Evolutionary conservation across 1,284 basidiomycete species (phyloP), one percentile per base, ranked within the genome.

Genomic region (Ustilago vetiveriae): DNA sequence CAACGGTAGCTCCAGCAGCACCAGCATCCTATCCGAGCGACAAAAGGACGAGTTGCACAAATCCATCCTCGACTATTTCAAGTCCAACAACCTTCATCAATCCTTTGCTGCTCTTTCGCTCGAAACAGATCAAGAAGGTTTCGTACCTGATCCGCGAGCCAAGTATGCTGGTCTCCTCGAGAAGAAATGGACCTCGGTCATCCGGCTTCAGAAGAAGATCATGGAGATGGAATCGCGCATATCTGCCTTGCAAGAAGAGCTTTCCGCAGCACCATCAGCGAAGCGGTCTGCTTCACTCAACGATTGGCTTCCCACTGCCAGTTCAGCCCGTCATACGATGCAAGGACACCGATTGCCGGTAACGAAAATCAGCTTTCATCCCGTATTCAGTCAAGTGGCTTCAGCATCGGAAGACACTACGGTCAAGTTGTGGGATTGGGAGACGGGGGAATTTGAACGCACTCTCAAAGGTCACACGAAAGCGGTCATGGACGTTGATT

Each of bases 161-260:
- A 90, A 90, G 78, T 91, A 89, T 79, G 88, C 88, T 2, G 92
- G 92, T 0, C 84, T 95, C 57, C 84, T 95, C 60, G 92, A 92
- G 84, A 94, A 94, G 88, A 95, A 95, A 82, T 95, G 92, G 92
- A 94, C 92, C 23, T 90, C 90, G 78, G 91, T 94, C 21, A 93
- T 95, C 62, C 86, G 92, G 63, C 82, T 95, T 76, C 93, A 95
- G 85, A 92, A 94, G 85, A 94, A 94, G 76, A 76, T 78, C 42
- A 76, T 81, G 72, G 92, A 94, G 82, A 86, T 94, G 17, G 92
- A 95, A 83, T 87, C 88, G 33, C 86, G 89, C 14, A 88, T 89
- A 63, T 87, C 91, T 29, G 87, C 90, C 26, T 86, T 92, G 33
- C 85, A 90, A 24, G 89, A 91, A 76, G 93, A 95, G 74, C 84